Base-by-base conservation (phyloP, 352 stramenopile species). In the Phytophthora sojae region DNA sequence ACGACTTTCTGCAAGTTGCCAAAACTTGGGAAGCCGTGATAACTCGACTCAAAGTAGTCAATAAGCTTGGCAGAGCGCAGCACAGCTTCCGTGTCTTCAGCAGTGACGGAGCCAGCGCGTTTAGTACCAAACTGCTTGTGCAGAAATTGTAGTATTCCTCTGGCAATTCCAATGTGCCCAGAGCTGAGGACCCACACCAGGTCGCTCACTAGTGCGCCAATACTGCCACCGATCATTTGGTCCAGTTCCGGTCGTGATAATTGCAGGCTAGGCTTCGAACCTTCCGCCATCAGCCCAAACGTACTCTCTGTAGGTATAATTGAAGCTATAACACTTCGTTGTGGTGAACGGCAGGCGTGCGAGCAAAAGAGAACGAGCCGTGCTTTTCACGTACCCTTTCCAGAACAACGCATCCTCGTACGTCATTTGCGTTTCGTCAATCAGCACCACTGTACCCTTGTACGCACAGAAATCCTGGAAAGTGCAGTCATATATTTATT, bases 161-260 rank as follows among this genome's bases (percentile, higher is more conserved):
- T 51, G 71, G 69, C 74, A 76, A 81, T 76, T 51, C 69, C 74
- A 29, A 76, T 78, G 63, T 81, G 74, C 76, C 64, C 69, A 3
- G 70, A 76, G 54, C 57, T 71, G 47, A 81, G 45, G 23, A 64
- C 57, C 64, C 25, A 26, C 25, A 26, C 25, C 25, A 26, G 25
- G 2, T 26, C 25, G 25, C 25, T 26, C 25, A 26, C 25, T 26
- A 26, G 25, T 68, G 42, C 51, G 8, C 64, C 57, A 69, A 61
- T 64, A 49, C 55, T 78, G 51, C 52, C 37, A 7, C 53, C 29
- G 69, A 71, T 54, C 69, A 81, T 74, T 66, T 76, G 59, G 23
- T 62, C 42, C 61, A 68, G 42, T 26, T 68, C 61, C 49, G 30
- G 52, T 67, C 57, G 45, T 64, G 51, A 70, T 51, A 76, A 45